These are phyloP conservation scores for Purpureocillium takamizusanense DNA, from an alignment of 2,329 filamentous ascomycete species.

Conservation along the genomic window DNA sequence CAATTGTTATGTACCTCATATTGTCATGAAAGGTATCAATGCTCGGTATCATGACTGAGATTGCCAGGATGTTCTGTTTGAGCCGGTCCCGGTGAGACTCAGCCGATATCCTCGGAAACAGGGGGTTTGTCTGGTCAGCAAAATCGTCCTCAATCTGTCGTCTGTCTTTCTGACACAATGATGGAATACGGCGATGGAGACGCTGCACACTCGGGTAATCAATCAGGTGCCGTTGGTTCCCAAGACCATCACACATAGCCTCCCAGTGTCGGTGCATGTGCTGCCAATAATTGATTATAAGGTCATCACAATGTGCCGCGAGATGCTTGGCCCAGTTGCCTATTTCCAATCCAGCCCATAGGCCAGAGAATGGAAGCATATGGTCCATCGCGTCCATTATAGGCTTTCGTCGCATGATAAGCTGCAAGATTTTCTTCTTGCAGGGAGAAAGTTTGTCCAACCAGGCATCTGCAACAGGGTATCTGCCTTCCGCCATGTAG, in stretches of 20 bases:
- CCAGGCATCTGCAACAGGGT: conserved; percentile 1
- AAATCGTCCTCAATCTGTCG: conserved; percentile 1
- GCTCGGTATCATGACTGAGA: conserved; percentile 1
- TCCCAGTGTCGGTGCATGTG: not conserved
- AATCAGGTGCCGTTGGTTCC: conserved; percentile 1
- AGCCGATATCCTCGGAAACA: not conserved
- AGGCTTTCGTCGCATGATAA: conserved; percentile 1
- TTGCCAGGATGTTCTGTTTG: conserved; percentile 1
- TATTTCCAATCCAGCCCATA: conserved; percentile 3
- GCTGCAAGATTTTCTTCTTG: not conserved
- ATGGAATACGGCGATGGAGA: conserved; percentile 1
- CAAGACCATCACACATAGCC: not conserved
- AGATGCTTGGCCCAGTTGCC: conserved; percentile 7
- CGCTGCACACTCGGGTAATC: conserved; percentile 1
- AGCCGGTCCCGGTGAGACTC: not conserved
- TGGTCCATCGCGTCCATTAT: conserved; percentile 1
- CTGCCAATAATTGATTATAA: conserved; percentile 3
- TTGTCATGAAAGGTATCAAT: conserved; percentile 4
- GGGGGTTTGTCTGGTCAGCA: not conserved
- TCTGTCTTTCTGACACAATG: not conserved
- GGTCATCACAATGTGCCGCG: conserved; percentile 1
- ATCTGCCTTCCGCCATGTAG: not conserved
- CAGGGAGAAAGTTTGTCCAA: conserved; percentile 2
- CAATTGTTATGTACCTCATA: conserved; percentile 5
- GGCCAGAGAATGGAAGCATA: conserved; percentile 1